These are phyloP conservation scores for Puya raimondii DNA, from an alignment of 176 grass and related monocot genomes.

Conservation along the genomic window DNA sequence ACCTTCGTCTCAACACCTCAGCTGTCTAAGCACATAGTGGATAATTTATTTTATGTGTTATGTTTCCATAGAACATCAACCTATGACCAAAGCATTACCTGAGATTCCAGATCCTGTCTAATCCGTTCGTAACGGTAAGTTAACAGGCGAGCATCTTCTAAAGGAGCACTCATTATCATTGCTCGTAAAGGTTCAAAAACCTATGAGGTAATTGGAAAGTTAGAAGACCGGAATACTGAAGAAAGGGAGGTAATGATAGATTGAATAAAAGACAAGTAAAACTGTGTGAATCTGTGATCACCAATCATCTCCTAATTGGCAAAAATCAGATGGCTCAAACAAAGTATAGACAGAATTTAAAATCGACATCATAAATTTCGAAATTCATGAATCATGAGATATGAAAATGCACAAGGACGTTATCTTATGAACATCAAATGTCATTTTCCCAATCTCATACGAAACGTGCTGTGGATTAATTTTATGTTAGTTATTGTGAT, in stretches of 20 bases:
- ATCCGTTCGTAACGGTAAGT: constrained; percentile 89
- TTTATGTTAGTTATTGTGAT: too few relatives aligned
- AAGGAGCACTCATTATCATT: constrained; percentile 95
- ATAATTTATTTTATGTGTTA: constrained; percentile 20
- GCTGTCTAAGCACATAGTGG: constrained; percentile 55
- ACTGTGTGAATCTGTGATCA: too few relatives aligned
- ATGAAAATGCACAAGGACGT: too few relatives aligned
- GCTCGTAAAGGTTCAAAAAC: constrained; percentile 84
- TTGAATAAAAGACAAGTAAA: neutral
- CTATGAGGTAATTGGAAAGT: constrained; percentile 27
- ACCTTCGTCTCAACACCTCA: constrained; percentile 84
- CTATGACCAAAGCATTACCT: constrained; percentile 35
- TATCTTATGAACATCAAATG: too few relatives aligned
- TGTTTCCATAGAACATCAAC: constrained; percentile 1
- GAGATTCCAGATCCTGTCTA: constrained; percentile 97
- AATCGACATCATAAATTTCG: too few relatives aligned
- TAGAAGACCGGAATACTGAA: neutral
- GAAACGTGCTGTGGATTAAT: too few relatives aligned
- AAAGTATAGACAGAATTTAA: neutral
- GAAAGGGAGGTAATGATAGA: neutral
- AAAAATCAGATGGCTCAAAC: neutral
- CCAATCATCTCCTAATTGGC: too few relatives aligned
- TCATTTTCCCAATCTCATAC: too few relatives aligned
- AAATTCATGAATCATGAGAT: too few relatives aligned
- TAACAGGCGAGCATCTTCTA: constrained; percentile 89